These are phyloP conservation scores for Ocimum tenuiflorum DNA, from an alignment of 257 asterid genomes.

Conservation along the genomic window DNA sequence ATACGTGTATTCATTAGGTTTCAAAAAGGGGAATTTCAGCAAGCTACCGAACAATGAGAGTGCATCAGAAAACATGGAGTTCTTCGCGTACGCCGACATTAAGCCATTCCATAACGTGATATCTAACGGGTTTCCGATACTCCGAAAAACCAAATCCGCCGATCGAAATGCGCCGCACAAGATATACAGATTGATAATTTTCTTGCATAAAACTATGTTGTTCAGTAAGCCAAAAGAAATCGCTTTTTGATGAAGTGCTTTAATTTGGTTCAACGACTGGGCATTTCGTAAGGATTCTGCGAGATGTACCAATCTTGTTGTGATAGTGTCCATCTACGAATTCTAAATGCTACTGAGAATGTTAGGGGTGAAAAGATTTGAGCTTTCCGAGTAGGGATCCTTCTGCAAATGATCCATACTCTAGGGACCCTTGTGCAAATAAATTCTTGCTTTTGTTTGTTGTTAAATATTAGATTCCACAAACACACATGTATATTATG, in stretches of 20 bases:
- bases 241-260: conserved; percentile 48
- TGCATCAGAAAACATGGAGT: conserved; percentile 47
- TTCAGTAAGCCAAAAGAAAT: conserved; percentile 46
- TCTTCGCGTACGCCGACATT: conserved; percentile 52
- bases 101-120: conserved; percentile 71
- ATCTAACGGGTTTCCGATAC: conserved; percentile 43
- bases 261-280: conserved; percentile 32
- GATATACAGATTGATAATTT: conserved; percentile 51
- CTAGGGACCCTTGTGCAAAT: conserved; percentile 19
- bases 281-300: conserved; percentile 30
- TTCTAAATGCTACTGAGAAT: not conserved
- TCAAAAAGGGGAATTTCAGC: conserved; percentile 35
- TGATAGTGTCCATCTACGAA: conserved; percentile 33
- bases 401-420: not conserved
- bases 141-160: conserved; percentile 44
- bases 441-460: not conserved
- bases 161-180: conserved; percentile 37
- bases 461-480: not conserved
- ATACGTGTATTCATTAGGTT: conserved; percentile 60
- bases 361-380: not conserved
- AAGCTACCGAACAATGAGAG: conserved; percentile 36
- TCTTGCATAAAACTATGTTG: conserved; percentile 45
- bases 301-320: conserved; percentile 28
- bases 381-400: not conserved
- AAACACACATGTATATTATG: not conserved